phyloP scores from a whole-genome alignment of 306 rosid genomes.

The Canavalia gladiata region DNA sequence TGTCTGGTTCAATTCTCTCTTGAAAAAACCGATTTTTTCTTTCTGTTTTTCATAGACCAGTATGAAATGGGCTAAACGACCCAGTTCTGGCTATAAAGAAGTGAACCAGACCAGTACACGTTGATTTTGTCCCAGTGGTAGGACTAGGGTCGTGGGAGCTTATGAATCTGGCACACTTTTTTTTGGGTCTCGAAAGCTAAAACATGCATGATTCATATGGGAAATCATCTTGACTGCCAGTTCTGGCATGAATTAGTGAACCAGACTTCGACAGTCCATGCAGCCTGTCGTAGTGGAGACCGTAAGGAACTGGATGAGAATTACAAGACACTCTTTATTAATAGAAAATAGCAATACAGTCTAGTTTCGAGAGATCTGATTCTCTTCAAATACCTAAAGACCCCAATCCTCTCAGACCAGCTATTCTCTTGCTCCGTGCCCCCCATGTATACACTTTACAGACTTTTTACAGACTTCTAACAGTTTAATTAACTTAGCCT shows the following conservation, averaged over 20 bases:
- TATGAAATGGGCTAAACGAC: background rate
- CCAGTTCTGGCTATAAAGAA: background rate
- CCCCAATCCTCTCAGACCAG: too few species aligned
- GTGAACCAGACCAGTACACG: background rate
- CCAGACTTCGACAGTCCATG: background rate
- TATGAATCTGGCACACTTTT: background rate
- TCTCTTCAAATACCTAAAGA: too few species aligned
- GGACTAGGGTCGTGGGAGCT: background rate
- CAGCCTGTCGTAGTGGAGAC: background rate
- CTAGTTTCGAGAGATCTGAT: too few species aligned
- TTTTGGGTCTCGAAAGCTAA: too few species aligned
- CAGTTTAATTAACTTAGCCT: too few species aligned
- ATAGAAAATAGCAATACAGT: too few species aligned
- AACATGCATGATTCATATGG: too few species aligned
- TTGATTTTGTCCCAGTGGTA: background rate
- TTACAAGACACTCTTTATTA: too few species aligned
- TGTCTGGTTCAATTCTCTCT: background rate
- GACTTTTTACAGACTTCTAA: too few species aligned
- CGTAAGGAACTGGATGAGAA: too few species aligned
- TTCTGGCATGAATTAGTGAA: background rate
- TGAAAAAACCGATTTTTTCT: background rate
- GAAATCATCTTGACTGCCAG: background rate
- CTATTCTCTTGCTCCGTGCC: too few species aligned
- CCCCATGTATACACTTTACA: too few species aligned
- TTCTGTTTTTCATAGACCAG: slow-evolving; percentile 3